Evolutionary conservation across 2,329 filamentous ascomycete species (phyloP).

Genomic region (Colletotrichum gigasporum): DNA sequence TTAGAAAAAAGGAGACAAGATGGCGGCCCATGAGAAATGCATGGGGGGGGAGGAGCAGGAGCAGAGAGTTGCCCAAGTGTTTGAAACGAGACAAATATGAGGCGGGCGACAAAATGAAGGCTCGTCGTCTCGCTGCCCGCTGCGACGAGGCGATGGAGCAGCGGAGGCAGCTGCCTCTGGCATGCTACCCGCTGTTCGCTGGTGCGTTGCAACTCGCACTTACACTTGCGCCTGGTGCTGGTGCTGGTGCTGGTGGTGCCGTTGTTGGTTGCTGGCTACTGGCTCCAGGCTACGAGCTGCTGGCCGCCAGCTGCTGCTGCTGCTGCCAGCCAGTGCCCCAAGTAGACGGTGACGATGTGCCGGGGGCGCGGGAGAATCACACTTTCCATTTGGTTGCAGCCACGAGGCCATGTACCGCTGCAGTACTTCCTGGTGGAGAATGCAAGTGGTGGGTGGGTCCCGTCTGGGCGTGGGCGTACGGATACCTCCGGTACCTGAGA

Average conservation of each 20-base stretch:
- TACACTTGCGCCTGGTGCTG: neutral
- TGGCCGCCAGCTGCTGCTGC: too few relatives aligned
- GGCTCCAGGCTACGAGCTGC: too few relatives aligned
- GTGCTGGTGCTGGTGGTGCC: neutral
- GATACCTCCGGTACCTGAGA: neutral
- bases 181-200: too few relatives aligned
- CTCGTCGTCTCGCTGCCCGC: neutral
- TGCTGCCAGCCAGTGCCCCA: neutral
- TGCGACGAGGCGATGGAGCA: neutral
- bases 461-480: neutral
- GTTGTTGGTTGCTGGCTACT: neutral
- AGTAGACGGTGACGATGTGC: constrained; percentile 8
- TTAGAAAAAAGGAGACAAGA: constrained; percentile 10
- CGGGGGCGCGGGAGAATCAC: constrained; percentile 14
- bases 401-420: constrained; percentile 29
- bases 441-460: neutral
- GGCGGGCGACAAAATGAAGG: neutral
- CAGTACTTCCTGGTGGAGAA: constrained; percentile 9
- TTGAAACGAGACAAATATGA: constrained; percentile 20
- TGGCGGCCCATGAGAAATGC: constrained; percentile 5
- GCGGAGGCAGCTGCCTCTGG: neutral
- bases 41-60: too few relatives aligned
- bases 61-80: neutral
- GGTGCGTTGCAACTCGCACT: neutral
- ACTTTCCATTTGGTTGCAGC: constrained; percentile 23